Percentiles rank a stretch among this genome's conserved stretches.
Evolutionary conservation across 129 eudicot genomes (phyloP).

Genomic region (Logfia minima): DNA sequence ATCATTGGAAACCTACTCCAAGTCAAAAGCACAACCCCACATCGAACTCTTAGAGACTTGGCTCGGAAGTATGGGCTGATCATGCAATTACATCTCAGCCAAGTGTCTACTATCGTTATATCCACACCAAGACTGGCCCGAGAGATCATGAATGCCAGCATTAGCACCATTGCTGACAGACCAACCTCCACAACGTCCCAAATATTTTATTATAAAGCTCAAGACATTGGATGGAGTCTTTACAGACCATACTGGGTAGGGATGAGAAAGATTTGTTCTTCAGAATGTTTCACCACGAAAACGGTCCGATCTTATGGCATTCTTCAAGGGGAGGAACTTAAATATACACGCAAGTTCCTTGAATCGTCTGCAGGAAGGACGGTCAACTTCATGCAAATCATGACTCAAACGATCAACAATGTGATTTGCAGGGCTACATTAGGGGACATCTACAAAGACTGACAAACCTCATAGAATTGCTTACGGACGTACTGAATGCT

Average conservation of each 20-base stretch:
- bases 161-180: neutral
- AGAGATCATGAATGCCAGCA: constrained; percentile 4
- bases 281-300: constrained; percentile 8
- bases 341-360: neutral
- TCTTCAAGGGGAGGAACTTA: constrained; percentile 6
- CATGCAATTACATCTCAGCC: constrained; percentile 20
- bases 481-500: neutral
- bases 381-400: neutral
- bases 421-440: constrained; percentile 10
- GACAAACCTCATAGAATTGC: neutral
- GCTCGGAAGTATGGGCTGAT: neutral
- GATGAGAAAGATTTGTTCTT: constrained; percentile 14
- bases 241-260: constrained; percentile 15
- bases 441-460: constrained; percentile 20
- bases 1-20: constrained; percentile 38
- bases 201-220: constrained; percentile 7
- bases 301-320: neutral
- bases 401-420: neutral
- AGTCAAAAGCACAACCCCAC: constrained; percentile 3
- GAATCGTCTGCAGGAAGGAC: neutral
- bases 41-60: constrained; percentile 12
- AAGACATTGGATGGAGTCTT: constrained; percentile 7
- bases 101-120: constrained; percentile 1
- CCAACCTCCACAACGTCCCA: constrained; percentile 4
- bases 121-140: constrained; percentile 11